Evolutionary conservation across 495 filamentous ascomycete genomes (phyloP).

Genomic region (Xylaria telfairii): DNA sequence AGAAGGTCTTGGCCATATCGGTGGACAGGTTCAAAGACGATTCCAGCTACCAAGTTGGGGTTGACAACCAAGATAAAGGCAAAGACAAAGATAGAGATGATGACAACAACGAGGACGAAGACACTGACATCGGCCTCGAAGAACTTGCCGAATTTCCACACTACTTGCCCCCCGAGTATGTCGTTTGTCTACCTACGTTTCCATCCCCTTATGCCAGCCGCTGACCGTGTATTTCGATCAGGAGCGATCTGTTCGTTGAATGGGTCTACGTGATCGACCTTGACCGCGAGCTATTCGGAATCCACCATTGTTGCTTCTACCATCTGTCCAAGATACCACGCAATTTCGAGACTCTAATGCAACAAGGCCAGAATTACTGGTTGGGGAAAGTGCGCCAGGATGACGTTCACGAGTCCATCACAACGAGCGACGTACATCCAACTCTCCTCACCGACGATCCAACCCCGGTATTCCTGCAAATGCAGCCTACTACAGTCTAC

Average conservation of each 20-base stretch:
- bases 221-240: neutral
- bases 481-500: constrained; percentile 1
- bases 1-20: neutral
- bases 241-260: neutral
- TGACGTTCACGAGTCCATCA: constrained; percentile 4
- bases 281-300: constrained; percentile 17
- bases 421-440: neutral
- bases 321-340: constrained; percentile 5
- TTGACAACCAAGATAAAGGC: no score
- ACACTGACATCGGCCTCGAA: neutral
- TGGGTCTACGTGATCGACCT: constrained; percentile 6
- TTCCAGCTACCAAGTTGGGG: no score
- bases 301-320: neutral
- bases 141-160: neutral
- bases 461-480: neutral
- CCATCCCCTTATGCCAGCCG: neutral
- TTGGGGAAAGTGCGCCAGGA: neutral
- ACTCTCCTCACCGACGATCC: neutral
- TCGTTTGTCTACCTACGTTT: no score
- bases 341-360: neutral
- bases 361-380: constrained; percentile 14
- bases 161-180: neutral
- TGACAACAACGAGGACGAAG: no score
- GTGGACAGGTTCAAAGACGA: neutral
- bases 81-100: no score